These are phyloP conservation scores for Claviceps pazoutovae DNA, from an alignment of 2,329 filamentous ascomycete genomes.

Conservation along the genomic window DNA sequence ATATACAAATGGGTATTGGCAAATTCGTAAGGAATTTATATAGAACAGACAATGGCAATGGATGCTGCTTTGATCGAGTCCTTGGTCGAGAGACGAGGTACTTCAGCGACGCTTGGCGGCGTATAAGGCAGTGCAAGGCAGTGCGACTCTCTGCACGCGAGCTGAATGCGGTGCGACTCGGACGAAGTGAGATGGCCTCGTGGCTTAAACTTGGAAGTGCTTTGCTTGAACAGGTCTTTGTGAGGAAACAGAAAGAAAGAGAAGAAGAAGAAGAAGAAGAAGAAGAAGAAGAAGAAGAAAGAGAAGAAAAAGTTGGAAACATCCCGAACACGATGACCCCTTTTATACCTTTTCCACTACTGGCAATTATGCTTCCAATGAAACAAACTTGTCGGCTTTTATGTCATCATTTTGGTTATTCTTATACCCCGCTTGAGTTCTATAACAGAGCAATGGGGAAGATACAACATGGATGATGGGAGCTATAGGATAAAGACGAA, in stretches of 20 bases:
- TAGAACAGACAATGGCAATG: not conserved
- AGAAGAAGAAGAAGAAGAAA: slow-evolving; percentile 35
- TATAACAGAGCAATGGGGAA: slow-evolving; percentile 16
- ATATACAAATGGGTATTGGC: not conserved
- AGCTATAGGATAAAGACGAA: not conserved
- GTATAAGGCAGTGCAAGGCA: not conserved
- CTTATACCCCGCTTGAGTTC: slow-evolving; percentile 27
- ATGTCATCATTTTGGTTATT: slow-evolving; percentile 27
- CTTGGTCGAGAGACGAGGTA: not conserved
- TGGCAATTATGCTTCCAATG: slow-evolving; percentile 20
- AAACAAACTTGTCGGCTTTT: slow-evolving; percentile 28
- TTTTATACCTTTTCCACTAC: slow-evolving; percentile 46
- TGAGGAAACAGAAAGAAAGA: not conserved
- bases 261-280: slow-evolving; percentile 14
- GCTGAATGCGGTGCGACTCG: not conserved
- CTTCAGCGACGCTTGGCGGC: not conserved
- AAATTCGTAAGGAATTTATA: not conserved
- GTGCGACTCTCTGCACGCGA: slow-evolving; percentile 1
- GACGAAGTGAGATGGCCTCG: not conserved
- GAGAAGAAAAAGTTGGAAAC: slow-evolving; percentile 23
- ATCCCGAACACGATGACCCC: slow-evolving; percentile 32
- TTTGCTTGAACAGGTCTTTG: not conserved
- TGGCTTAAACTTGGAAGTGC: not conserved
- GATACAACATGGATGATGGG: slow-evolving; percentile 4
- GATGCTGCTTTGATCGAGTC: not conserved